Percentiles rank a stretch among this genome's conserved stretches.
Evolutionary conservation across 1,284 basidiomycete genomes (phyloP).

Genomic region (Marasmius sp.): DNA sequence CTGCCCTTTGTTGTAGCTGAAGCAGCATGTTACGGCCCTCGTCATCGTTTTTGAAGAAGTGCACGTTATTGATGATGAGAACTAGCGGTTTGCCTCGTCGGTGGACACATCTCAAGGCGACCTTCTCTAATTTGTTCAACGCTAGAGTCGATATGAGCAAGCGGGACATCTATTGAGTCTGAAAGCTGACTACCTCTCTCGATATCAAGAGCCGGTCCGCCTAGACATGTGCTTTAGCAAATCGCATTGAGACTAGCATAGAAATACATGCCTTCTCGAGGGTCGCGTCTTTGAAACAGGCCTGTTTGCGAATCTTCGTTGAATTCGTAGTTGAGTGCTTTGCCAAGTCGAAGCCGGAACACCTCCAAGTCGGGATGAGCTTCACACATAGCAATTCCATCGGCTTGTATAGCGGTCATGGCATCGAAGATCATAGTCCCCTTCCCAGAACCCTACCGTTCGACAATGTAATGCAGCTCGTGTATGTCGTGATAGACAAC

Average conservation of each 20-base stretch:
- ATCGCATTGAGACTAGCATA: not conserved
- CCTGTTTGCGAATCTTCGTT: conserved; percentile 80
- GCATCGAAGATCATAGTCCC: conserved; percentile 81
- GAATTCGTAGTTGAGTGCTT: conserved; percentile 77
- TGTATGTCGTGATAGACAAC: not conserved
- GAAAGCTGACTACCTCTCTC: conserved; percentile 61
- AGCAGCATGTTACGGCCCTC: conserved; percentile 75
- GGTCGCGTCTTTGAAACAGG: conserved; percentile 80
- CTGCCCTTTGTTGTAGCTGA: conserved; percentile 83
- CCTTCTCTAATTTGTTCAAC: conserved; percentile 84
- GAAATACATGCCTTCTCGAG: conserved; percentile 60
- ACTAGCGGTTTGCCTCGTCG: conserved; percentile 68
- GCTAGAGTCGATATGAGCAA: conserved; percentile 35
- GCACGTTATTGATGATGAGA: conserved; percentile 77
- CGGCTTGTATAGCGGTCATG: conserved; percentile 73
- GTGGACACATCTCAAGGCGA: conserved; percentile 65
- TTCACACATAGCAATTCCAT: conserved; percentile 50
- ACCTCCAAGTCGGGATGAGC: conserved; percentile 64
- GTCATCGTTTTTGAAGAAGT: conserved; percentile 80
- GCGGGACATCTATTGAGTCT: not conserved
- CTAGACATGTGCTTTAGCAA: conserved; percentile 27
- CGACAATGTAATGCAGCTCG: conserved; percentile 2
- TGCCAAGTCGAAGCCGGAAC: conserved; percentile 80
- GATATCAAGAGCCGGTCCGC: conserved; percentile 79
- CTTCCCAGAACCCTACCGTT: conserved; percentile 58